Conservation (phyloP, 75 land plant genomes). For the Cryptomeria japonica region DNA sequence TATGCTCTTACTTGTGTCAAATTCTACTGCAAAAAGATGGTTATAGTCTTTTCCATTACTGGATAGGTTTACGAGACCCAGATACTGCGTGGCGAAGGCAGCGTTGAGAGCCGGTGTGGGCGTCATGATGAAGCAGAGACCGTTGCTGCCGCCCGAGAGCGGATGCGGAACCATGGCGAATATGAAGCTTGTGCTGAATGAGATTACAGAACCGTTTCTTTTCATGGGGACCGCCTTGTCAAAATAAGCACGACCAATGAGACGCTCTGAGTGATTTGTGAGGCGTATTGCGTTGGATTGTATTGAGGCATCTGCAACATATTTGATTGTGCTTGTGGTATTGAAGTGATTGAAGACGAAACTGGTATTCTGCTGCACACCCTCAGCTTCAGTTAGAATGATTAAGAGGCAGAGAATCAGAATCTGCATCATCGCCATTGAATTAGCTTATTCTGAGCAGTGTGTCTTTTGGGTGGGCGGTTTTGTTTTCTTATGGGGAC, state of each 20-base stretch:
- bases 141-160: constrained; percentile 29
- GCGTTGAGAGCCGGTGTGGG: neutral
- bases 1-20: too few relatives aligned
- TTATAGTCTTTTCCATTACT: constrained; percentile 16
- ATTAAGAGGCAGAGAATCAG: too few relatives aligned
- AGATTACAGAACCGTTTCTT: constrained; percentile 11
- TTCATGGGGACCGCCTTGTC: constrained; percentile 14
- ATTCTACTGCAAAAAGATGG: too few relatives aligned
- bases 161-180: constrained; percentile 34
- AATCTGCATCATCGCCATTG: too few relatives aligned
- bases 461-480: too few relatives aligned
- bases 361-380: too few relatives aligned
- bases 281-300: constrained; percentile 19
- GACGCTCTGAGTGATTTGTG: constrained; percentile 21
- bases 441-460: too few relatives aligned
- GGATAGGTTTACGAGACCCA: constrained; percentile 31
- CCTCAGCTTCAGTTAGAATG: neutral
- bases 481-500: too few relatives aligned
- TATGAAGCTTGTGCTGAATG: constrained; percentile 36
- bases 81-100: constrained; percentile 35
- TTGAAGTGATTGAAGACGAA: too few relatives aligned
- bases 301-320: neutral
- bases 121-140: constrained; percentile 34
- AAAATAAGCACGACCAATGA: constrained; percentile 39
- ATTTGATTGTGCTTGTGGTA: too few relatives aligned